Base-by-base conservation (phyloP, 192 early-diverging fungal genomes). In the Backusella mclennaniae region DNA sequence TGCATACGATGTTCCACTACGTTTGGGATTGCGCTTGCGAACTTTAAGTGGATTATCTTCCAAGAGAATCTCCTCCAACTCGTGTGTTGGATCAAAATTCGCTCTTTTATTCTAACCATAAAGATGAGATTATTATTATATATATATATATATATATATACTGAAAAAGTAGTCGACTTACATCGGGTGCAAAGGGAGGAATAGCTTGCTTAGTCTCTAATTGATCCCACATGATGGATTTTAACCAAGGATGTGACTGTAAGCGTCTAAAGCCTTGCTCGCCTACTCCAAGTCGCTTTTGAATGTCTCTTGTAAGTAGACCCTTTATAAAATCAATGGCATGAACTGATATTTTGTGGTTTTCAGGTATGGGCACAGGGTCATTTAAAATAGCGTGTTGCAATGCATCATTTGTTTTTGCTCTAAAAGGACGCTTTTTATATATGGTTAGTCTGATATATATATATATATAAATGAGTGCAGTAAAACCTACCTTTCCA, bases 41-140 rank as follows among this genome's bases (percentile, higher is more conserved):
- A 90, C 92, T 35, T 95, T 93, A 33, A 99, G 89, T 0, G 96
- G 98, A 59, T 97, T 96, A 23, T 98, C 97, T 77, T 99, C 97
- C 19, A 99, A 84, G 42, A 99, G 85, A 38, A 99, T 89, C 76
- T 99, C 98, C 76, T 99, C 97, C 29, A 99, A 82, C 67, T 99
- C 98, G 79, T 98, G 92, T 12, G 96, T 95, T 8, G 95, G 95
- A 87, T 99, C 98, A 82, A 98, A 99, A 78, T 99, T 99, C 63
- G 94, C 91, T 29, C 89, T 83, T 77, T 97, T 94, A 56, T 87
- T 86, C 94, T 95, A 42, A 49, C 4, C 2, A 69, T 38, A 6
- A 14, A 49, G 46, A 44, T 33, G 11, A 0, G 39, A 23, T 29
- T 3, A 71, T 42, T 52, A 72, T 35, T 11, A 19, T 71, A 1